Base-by-base conservation (phyloP, 2,329 filamentous ascomycete genomes). In the Alternaria sp. region DNA sequence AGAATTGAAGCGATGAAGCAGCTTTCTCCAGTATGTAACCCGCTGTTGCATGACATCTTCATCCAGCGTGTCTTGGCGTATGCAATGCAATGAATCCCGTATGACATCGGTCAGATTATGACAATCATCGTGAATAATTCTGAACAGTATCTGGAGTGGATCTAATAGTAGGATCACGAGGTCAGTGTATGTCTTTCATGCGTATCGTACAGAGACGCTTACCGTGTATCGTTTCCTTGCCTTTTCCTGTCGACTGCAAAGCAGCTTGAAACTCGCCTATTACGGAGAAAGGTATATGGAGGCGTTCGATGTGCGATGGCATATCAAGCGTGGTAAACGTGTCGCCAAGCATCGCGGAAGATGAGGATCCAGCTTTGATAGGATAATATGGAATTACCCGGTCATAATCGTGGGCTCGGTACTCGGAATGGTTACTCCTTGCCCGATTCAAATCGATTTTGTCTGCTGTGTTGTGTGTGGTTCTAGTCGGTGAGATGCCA, bases 141-240 rank as follows among this genome's bases (percentile, higher is more conserved):
- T 64, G 7, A 68, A 57, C 1, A 69, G 59, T n/a, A 60, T 57
- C 9, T 52, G 57, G 43, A 65, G 61, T 19, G 59, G 62, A 52
- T 67, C 64, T 89, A 91, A 67, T 88, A 88, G 8, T 91, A 92
- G 15, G 8, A 4, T 36, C 32, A 36, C 32, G 32, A 36, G 15
- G 32, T 36, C 32, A 36, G 32, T 15, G 32, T 36, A 8, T 36
- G 32, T 36, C 32, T 36, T 6, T 15, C 15, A 36, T n/a, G 32
- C 15, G 15, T 2, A 4, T n/a, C 32, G 15, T 36, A 36, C 7
- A 36, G 32, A 36, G 32, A 36, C 32, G 32, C 7, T 36, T n/a
- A 36, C 32, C 32, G 32, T 36, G 32, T 36, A 36, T 36, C 32
- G 4, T 36, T 36, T 36, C 32, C 13, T 36, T 36, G 32, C 32